Evolutionary conservation across 805 yeast species (phyloP), one percentile per base, ranked within the genome.

Genomic region (Kazachstania viticola): DNA sequence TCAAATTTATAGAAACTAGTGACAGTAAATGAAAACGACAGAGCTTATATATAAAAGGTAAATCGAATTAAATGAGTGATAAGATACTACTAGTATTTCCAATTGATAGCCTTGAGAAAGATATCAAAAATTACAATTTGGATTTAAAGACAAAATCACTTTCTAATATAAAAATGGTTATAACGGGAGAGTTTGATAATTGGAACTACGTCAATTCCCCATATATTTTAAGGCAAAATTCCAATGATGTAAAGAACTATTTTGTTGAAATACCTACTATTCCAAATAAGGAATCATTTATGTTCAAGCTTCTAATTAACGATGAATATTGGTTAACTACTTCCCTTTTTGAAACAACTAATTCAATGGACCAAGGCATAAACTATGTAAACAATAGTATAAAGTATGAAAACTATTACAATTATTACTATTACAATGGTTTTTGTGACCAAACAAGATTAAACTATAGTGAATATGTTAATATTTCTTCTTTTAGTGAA

Each of bases 131-230:
- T n/a, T n/a, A n/a, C n/a, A n/a, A 23, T 23, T 14, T 23, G 9
- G n/a, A 23, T 23, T 23, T 23, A 23, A 23, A 13, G 14, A n/a
- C n/a, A 23, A 23, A n/a, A 23, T n/a, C 25, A 23, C 14, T 23
- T 23, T 23, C 25, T 23, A 23, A 22, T 15, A 27, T 38, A 5
- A 32, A 23, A 17, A 40, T 51, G 11, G 35, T 42, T 14, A 39
- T 51, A 5, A 49, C 57, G 3, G 57, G 55, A 4, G 54, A 49
- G 21, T 49, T 50, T 30, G 51, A 50, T 32, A 39, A 49, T 26
- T 51, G 57, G 55, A 33, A 35, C 21, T 46, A 41, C 18, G 32
- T 42, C 2, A 37, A 37, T 13, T 8, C 28, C 16, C 14, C 21
- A 14, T 49, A 40, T 27, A 38, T 32, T 12, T 26, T 49, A 26